Base-by-base conservation (phyloP, 1,139 yeast species). In the Pichia sp. region DNA sequence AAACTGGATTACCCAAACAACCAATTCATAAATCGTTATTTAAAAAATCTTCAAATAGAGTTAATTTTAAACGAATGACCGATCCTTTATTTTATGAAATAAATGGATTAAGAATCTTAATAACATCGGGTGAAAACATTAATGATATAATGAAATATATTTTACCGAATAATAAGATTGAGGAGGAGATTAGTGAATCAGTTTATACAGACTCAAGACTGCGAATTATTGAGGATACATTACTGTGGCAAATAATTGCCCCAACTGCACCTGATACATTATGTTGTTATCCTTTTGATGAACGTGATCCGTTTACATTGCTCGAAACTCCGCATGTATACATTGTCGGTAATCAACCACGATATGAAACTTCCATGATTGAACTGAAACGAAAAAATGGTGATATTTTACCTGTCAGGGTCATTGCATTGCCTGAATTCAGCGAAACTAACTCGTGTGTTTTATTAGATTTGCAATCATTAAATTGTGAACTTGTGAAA, bases 181-280 rank as follows among this genome's bases (percentile, higher is more conserved):
- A 43, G 9, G 64, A 65, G 5, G 65, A 67, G 16, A 24, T 49
- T 54, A 54, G 51, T 30, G 47, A 57, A 4, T 59, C 56, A 2
- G 46, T 58, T 8, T 49, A 50, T 22, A 45, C 41, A 12, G 62
- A 57, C 32, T 58, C 65, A 11, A 58, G 82, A 43, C 54, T 79
- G 16, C 71, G 74, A 25, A 67, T 87, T 53, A 73, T 89, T 70
- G 84, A 81, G 53, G 72, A 80, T 7, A 82, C 86, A 1, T 62
- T 94, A 35, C 67, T 70, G 43, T 92, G 97, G 96, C 92, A 87
- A 55, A 87, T 87, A 56, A 70, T 87, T 33, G 82, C 87, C 0
- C 98, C 98, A 2, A 89, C 97, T 0, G 95, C 96, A 1, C 99
- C 99, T 0, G 98, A 92, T 58, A 94, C 99, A 0, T 67, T 92